Evolutionary conservation across 129 eudicot genomes (phyloP), one percentile per base, ranked within the genome.

Genomic region (Arctium minus): DNA sequence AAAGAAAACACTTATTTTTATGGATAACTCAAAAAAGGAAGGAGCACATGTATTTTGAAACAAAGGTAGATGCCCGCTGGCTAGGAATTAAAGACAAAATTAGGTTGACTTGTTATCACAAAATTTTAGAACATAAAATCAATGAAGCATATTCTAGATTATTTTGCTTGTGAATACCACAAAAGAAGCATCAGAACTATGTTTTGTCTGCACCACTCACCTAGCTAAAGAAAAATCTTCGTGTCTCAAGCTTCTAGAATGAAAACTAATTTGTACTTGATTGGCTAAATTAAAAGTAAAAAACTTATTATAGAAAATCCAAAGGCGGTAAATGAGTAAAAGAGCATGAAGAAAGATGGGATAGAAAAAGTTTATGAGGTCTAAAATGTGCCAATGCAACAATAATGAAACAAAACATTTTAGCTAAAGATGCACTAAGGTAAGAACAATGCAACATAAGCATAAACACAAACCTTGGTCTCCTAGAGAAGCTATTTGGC

Each of bases 401-500:
- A 77, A 56, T 56, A 77, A 17, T 53, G 10, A 56, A 64, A 22
- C 4, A 36, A 64, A 62, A 35, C 3, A 5, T 60, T 60, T 33
- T 32, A 37, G 36, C 53, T n/a, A 77, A 77, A 77, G 50, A n/a
- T 44, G 56, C 18, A 37, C 1, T 22, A 10, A 42, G 38, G 73
- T 75, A 65, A 70, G n/a, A 68, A 37, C 5, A 75, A 75, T 72
- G 65, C 15, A 78, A 13, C 70, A 17, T 31, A 22, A 22, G 27
- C 27, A 22, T 22, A 15, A n/a, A 75, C 64, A 83, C 89, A 79
- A 81, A 91, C 96, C 97, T 90, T 70, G 91, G 91, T 88, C 94
- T 80, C 80, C 92, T 94, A 35, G 86, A 90, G 53, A 92, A 82
- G 84, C 90, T 89, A 84, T 88, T 82, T 32, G 88, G 92, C 81